Conservation (phyloP, 2,329 filamentous ascomycete species). For the Chaetomium strumarium region DNA sequence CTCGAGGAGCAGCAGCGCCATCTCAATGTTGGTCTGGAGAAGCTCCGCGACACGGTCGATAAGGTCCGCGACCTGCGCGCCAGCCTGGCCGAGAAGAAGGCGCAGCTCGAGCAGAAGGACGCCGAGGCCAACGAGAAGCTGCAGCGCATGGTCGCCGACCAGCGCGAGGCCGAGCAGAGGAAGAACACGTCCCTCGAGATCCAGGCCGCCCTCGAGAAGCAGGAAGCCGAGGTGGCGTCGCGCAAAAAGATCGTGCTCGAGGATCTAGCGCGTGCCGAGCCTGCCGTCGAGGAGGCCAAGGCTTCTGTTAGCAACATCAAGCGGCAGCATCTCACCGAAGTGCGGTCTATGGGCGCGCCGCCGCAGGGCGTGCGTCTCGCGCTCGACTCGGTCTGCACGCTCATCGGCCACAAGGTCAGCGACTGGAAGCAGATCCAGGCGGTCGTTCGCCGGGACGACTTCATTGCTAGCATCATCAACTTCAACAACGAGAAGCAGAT, state of each 20-base stretch:
- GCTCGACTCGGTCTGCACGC: slow-evolving; percentile 90
- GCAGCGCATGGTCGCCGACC: slow-evolving; percentile 93
- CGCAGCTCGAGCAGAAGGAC: slow-evolving; percentile 87
- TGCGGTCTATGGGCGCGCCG: slow-evolving; percentile 92
- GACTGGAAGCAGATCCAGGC: slow-evolving; percentile 90
- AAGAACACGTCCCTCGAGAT: slow-evolving; percentile 86
- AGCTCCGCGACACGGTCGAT: slow-evolving; percentile 91
- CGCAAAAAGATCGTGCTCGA: slow-evolving; percentile 78
- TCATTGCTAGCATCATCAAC: slow-evolving; percentile 95
- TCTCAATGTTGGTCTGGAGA: slow-evolving; percentile 96
- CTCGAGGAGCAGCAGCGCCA: slow-evolving; percentile 98
- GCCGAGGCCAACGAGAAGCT: slow-evolving; percentile 95
- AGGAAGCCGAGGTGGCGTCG: slow-evolving; percentile 79
- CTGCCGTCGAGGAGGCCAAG: slow-evolving; percentile 86
- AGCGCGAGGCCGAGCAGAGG: slow-evolving; percentile 87
- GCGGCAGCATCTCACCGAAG: slow-evolving; percentile 92
- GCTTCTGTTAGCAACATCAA: slow-evolving; percentile 99
- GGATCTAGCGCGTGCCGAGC: slow-evolving; percentile 86
- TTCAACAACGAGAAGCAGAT: slow-evolving; percentile 95
- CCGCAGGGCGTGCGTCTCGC: slow-evolving; percentile 86
- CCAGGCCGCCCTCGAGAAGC: slow-evolving; percentile 77
- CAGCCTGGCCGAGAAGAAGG: slow-evolving; percentile 91
- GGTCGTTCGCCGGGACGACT: slow-evolving; percentile 87
- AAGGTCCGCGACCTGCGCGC: slow-evolving; percentile 90
- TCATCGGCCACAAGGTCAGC: slow-evolving; percentile 82